phyloP scores from a whole-genome alignment of 2,329 filamentous ascomycete species.

The Colletotrichum salicis region DNA sequence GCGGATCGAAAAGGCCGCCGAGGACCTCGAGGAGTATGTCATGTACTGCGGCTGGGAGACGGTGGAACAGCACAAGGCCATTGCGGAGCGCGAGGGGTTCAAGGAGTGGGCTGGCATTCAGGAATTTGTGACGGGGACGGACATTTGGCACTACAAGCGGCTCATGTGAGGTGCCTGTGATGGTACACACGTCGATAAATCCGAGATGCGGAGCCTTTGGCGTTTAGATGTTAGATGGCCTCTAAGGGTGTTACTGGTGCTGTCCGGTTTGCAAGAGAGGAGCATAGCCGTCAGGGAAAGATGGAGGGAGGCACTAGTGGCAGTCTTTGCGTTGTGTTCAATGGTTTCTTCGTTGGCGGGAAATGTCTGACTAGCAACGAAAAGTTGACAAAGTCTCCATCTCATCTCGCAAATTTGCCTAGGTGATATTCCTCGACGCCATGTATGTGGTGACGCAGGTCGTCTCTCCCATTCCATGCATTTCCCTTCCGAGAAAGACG shows the following conservation, averaged over 20 bases:
- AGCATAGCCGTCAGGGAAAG: not conserved
- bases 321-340: slow-evolving; percentile 35
- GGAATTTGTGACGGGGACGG: slow-evolving; percentile 38
- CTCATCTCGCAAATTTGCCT: slow-evolving; percentile 58
- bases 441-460: slow-evolving; percentile 48
- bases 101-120: slow-evolving; percentile 39
- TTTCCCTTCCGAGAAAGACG: too few relatives aligned
- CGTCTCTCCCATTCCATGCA: not conserved
- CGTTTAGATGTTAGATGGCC: not conserved
- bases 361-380: slow-evolving; percentile 41
- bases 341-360: slow-evolving; percentile 30
- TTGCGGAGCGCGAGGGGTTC: slow-evolving; percentile 40
- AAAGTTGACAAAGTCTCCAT: slow-evolving; percentile 25
- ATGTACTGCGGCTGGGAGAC: slow-evolving; percentile 52
- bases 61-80: slow-evolving; percentile 46
- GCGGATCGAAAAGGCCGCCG: slow-evolving; percentile 52
- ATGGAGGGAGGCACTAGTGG: too few relatives aligned
- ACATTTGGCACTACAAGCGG: slow-evolving; percentile 46
- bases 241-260: not conserved
- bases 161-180: slow-evolving; percentile 38
- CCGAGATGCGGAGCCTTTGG: not conserved
- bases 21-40: slow-evolving; percentile 50
- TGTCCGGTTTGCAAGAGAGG: not conserved
- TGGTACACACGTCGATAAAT: not conserved
- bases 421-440: slow-evolving; percentile 65